These are phyloP conservation scores for Rhodotorula graminis DNA, from an alignment of 768 basidiomycete genomes.

Conservation along the genomic window DNA sequence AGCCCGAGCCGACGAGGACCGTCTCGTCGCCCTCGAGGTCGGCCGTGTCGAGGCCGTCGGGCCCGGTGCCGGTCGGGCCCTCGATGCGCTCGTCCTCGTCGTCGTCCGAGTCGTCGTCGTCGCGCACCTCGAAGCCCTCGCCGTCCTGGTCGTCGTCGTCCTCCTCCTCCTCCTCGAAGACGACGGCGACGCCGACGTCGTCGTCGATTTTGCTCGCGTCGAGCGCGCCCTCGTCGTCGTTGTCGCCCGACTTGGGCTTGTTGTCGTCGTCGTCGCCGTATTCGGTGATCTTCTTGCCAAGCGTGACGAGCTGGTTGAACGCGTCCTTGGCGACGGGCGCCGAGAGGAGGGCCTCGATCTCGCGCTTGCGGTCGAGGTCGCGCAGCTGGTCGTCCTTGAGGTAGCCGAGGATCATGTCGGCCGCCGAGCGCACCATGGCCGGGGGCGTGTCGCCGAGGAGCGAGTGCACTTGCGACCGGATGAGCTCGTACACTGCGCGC, in stretches of 20 bases:
- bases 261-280: slow-evolving; percentile 65
- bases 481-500: slow-evolving; percentile 85
- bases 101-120: slow-evolving; percentile 60
- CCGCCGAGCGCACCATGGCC: slow-evolving; percentile 89
- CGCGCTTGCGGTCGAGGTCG: slow-evolving; percentile 96
- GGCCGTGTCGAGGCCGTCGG: slow-evolving; percentile 68
- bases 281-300: slow-evolving; percentile 94
- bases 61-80: slow-evolving; percentile 38
- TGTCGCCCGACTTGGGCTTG: slow-evolving; percentile 56
- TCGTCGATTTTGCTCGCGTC: slow-evolving; percentile 86
- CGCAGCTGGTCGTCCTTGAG: slow-evolving; percentile 78
- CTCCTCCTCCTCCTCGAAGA: slow-evolving; percentile 95
- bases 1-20: slow-evolving; percentile 67
- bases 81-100: slow-evolving; percentile 50
- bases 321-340: slow-evolving; percentile 63
- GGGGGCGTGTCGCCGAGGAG: slow-evolving; percentile 90
- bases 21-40: slow-evolving; percentile 56
- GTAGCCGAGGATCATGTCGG: slow-evolving; percentile 82
- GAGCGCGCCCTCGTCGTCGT: slow-evolving; percentile 73
- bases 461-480: slow-evolving; percentile 71
- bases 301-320: slow-evolving; percentile 74
- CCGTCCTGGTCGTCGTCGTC: slow-evolving; percentile 78
- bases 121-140: slow-evolving; percentile 70
- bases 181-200: slow-evolving; percentile 93
- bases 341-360: slow-evolving; percentile 73